Conservation (phyloP, 2,329 filamentous ascomycete species). For the Dichotomopilus funicola region DNA sequence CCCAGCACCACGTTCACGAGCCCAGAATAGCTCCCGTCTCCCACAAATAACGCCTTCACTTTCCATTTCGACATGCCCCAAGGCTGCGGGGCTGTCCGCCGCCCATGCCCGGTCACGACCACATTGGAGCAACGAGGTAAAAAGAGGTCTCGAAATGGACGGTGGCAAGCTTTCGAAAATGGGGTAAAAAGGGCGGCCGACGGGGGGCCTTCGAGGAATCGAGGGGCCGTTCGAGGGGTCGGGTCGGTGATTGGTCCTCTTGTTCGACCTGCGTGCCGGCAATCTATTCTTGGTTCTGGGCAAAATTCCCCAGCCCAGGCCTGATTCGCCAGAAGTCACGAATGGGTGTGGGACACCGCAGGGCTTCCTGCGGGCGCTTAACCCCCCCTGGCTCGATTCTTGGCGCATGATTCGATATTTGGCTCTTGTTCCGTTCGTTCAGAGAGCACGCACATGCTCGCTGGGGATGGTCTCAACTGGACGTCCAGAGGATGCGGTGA, state of each 20-base stretch:
- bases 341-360: slow-evolving; percentile 12
- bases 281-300: slow-evolving; percentile 26
- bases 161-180: slow-evolving; percentile 1
- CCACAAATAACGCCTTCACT: too few relatives aligned
- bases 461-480: too few relatives aligned
- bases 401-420: slow-evolving; percentile 21
- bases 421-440: slow-evolving; percentile 15
- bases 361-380: slow-evolving; percentile 25
- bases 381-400: slow-evolving; percentile 14
- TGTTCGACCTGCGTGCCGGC: slow-evolving; percentile 16
- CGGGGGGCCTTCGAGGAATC: background rate
- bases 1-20: too few relatives aligned
- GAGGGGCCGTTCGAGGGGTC: background rate
- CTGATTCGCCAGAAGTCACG: slow-evolving; percentile 20
- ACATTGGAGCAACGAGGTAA: background rate
- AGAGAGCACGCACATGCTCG: background rate
- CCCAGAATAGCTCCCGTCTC: too few relatives aligned
- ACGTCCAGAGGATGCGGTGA: too few relatives aligned
- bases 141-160: background rate
- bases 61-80: too few relatives aligned
- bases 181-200: slow-evolving; percentile 5
- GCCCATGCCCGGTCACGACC: background rate
- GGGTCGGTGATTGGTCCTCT: slow-evolving; percentile 13
- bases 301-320: slow-evolving; percentile 10
- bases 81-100: too few relatives aligned